phyloP scores from a whole-genome alignment of 1,284 basidiomycete species.

The Cronartium quercuum region DNA sequence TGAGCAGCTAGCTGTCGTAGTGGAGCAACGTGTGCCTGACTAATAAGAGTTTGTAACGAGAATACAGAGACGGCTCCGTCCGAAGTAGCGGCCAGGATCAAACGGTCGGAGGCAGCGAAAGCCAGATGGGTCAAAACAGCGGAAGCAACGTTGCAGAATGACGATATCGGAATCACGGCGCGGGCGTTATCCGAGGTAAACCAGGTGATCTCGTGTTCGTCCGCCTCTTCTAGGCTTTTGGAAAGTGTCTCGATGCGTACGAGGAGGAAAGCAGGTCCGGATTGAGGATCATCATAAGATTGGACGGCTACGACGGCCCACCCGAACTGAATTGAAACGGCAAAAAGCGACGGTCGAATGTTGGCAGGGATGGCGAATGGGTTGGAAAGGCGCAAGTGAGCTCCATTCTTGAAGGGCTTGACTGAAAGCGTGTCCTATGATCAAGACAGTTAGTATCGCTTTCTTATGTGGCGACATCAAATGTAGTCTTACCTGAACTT shows the following conservation, averaged over 20 bases:
- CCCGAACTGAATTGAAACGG: constrained; percentile 29
- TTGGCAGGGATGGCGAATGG: not conserved
- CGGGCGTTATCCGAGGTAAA: not conserved
- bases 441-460: not conserved
- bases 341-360: constrained; percentile 10
- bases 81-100: constrained; percentile 28
- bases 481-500: not conserved
- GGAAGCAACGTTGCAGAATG: constrained; percentile 4
- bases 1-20: not conserved
- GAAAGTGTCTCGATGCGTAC: constrained; percentile 1
- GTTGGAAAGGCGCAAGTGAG: constrained; percentile 5
- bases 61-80: constrained; percentile 31
- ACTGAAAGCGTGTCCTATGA: constrained; percentile 11
- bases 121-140: constrained; percentile 22
- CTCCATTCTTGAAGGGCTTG: constrained; percentile 6
- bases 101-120: constrained; percentile 36
- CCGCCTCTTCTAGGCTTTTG: constrained; percentile 4
- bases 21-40: not conserved
- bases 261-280: constrained; percentile 12
- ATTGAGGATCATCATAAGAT: not conserved
- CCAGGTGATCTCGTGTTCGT: not conserved
- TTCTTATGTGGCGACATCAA: not conserved
- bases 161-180: not conserved
- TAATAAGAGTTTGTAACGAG: constrained; percentile 10
- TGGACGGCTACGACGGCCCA: constrained; percentile 20